A percentile compares a stretch with the other conserved stretches of the same genome.
phyloP scores from a whole-genome alignment of 225 moss, liverwort and hornwort genomes.

The Thuidium tamariscinum region DNA sequence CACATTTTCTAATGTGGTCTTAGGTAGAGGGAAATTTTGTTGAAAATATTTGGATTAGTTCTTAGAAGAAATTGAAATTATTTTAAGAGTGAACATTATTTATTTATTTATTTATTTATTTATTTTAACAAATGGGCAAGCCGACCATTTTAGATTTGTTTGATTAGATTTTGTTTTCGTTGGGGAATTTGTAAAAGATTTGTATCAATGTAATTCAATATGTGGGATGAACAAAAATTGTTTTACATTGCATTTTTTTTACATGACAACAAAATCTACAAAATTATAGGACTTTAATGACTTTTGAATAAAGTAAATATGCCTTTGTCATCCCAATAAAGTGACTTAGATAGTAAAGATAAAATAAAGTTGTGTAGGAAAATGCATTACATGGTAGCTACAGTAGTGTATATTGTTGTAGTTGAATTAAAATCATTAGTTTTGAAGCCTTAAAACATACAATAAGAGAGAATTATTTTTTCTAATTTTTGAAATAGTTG shows the following conservation, averaged over 20 bases:
- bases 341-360: not conserved
- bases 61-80: not conserved
- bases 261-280: rapidly evolving
- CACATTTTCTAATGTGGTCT: not conserved
- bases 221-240: rapidly evolving
- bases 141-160: no score
- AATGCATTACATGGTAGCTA: no score
- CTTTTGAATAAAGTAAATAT: no score
- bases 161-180: no score
- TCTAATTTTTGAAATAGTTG: no score
- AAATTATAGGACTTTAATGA: no score
- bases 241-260: not conserved
- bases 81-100: no score
- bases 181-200: not conserved
- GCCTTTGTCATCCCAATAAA: no score
- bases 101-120: no score
- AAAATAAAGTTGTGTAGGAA: not conserved
- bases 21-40: not conserved
- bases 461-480: not conserved
- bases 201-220: rapidly evolving
- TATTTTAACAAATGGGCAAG: no score
- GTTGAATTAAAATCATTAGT: not conserved
- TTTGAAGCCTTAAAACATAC: not conserved
- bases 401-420: not conserved
- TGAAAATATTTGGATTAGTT: not conserved